These are phyloP conservation scores for Podila minutissima DNA, from an alignment of 192 early-diverging fungal genomes.

Conservation along the genomic window DNA sequence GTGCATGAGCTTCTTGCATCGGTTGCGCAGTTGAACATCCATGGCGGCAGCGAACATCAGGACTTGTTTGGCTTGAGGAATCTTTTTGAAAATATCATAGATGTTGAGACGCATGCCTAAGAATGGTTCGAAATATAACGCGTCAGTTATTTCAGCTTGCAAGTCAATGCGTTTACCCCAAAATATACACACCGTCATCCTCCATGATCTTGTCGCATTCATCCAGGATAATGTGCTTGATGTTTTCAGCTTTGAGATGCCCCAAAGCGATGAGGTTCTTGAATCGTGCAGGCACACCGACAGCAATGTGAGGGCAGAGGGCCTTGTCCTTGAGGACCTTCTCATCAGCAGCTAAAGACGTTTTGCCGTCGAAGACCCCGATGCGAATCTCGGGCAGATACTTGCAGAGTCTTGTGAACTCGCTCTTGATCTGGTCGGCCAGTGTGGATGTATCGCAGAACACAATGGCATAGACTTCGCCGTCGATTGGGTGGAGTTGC, in stretches of 20 bases:
- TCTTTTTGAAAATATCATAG: slow-evolving; percentile 94
- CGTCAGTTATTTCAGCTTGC: neutral
- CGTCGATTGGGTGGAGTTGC: slow-evolving; percentile 85
- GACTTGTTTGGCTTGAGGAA: slow-evolving; percentile 97
- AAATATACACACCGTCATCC: slow-evolving; percentile 76
- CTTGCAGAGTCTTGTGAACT: slow-evolving; percentile 95
- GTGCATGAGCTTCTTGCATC: slow-evolving; percentile 99
- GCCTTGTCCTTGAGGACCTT: slow-evolving; percentile 82
- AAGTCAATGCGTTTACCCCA: neutral
- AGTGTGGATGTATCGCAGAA: slow-evolving; percentile 98
- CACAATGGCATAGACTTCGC: slow-evolving; percentile 89
- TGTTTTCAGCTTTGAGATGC: slow-evolving; percentile 75
- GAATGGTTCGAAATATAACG: neutral
- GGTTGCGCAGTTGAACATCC: slow-evolving; percentile 87
- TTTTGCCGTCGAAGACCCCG: slow-evolving; percentile 93
- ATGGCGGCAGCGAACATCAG: slow-evolving; percentile 99
- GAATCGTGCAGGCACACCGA: slow-evolving; percentile 96
- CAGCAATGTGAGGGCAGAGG: slow-evolving; percentile 95
- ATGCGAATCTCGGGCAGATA: slow-evolving; percentile 93
- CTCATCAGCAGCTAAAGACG: slow-evolving; percentile 76
- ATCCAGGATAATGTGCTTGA: slow-evolving; percentile 98
- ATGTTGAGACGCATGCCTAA: slow-evolving; percentile 97
- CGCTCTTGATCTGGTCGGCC: slow-evolving; percentile 97
- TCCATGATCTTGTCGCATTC: slow-evolving; percentile 99
- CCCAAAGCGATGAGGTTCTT: slow-evolving; percentile 85